Evolutionary conservation across 345 rosid genomes (phyloP).

Genomic region (Corchorus olitorius): DNA sequence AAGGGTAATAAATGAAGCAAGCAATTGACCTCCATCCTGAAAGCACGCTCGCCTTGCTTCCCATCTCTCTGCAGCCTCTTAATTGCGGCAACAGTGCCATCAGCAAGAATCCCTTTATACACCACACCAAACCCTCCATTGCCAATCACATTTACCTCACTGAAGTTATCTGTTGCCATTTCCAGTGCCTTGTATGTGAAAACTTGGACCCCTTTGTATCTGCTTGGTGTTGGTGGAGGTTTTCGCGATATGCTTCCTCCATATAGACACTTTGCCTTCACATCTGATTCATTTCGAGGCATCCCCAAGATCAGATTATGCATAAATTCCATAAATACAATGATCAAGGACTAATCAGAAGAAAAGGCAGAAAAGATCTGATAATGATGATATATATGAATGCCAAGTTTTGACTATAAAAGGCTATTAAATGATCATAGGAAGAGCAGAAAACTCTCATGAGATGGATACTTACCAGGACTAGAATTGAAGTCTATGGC

Average conservation of each 20-base stretch:
- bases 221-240: constrained; percentile 14
- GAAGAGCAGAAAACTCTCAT: not conserved
- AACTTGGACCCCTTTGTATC: constrained; percentile 63
- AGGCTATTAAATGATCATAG: not conserved
- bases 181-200: constrained; percentile 85
- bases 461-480: constrained; percentile 72
- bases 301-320: constrained; percentile 6
- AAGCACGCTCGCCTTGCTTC: constrained; percentile 80
- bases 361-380: not conserved
- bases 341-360: too few relatives aligned
- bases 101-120: constrained; percentile 66
- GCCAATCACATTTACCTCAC: constrained; percentile 64
- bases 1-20: constrained; percentile 48
- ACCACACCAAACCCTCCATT: constrained; percentile 64
- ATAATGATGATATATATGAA: not conserved
- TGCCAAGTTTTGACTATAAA: not conserved
- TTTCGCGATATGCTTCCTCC: constrained; percentile 39
- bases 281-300: constrained; percentile 43
- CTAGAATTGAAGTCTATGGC: constrained; percentile 52
- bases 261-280: constrained; percentile 56
- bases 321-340: not conserved
- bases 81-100: constrained; percentile 81
- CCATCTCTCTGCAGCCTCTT: constrained; percentile 64
- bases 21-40: constrained; percentile 75
- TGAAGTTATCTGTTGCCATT: constrained; percentile 60